Evolutionary conservation across 768 basidiomycete species (phyloP).

Genomic region (Hortiboletus campestris): DNA sequence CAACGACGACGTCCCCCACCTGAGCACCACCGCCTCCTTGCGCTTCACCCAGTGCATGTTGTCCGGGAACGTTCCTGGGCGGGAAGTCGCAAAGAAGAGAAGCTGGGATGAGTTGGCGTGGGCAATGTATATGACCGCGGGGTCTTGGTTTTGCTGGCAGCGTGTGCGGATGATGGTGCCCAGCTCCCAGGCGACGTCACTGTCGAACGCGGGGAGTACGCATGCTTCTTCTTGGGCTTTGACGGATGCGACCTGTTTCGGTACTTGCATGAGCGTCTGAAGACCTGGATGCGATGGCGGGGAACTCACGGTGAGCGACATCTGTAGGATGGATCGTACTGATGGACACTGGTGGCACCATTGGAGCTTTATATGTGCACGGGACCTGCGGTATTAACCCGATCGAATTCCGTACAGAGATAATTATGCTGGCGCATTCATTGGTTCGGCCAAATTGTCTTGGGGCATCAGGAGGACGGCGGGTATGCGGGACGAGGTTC

Average conservation of each 20-base stretch:
- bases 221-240: slow-evolving; percentile 26
- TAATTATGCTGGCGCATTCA: too few species aligned
- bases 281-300: not conserved
- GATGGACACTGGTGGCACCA: too few species aligned
- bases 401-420: too few species aligned
- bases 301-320: not conserved
- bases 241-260: slow-evolving; percentile 17
- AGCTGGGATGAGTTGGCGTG: slow-evolving; percentile 30
- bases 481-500: too few species aligned
- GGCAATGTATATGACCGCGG: slow-evolving; percentile 29
- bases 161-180: slow-evolving; percentile 27
- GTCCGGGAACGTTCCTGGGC: slow-evolving; percentile 30
- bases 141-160: slow-evolving; percentile 17
- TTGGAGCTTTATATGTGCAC: too few species aligned
- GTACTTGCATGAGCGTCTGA: not conserved
- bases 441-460: too few species aligned
- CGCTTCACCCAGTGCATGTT: too few species aligned
- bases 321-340: not conserved
- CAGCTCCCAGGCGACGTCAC: slow-evolving; percentile 34
- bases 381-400: too few species aligned
- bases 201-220: slow-evolving; percentile 28
- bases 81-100: slow-evolving; percentile 30
- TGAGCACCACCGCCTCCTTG: too few species aligned
- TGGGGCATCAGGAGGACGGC: too few species aligned
- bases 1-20: slow-evolving; percentile 29